These are phyloP conservation scores for Penicillium bialowiezense DNA, from an alignment of 495 filamentous ascomycete genomes.

Conservation along the genomic window DNA sequence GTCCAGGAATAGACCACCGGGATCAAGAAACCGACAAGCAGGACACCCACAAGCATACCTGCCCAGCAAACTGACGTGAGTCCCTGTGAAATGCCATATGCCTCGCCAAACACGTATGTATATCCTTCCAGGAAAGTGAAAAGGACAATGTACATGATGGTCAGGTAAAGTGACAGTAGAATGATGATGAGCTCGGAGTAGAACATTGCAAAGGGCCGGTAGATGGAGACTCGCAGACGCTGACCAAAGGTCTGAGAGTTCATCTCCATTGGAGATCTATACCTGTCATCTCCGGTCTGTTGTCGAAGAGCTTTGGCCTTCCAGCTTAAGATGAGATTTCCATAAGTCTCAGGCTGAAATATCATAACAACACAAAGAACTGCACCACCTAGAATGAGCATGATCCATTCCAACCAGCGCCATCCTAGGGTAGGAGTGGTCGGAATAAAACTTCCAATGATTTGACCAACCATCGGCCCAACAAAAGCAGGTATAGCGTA, in stretches of 20 bases:
- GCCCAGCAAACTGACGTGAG: conserved; percentile 52
- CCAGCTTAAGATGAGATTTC: conserved; percentile 42
- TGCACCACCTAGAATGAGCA: conserved; percentile 39
- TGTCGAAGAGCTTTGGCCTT: conserved; percentile 42
- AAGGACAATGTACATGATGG: conserved; percentile 58
- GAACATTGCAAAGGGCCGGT: conserved; percentile 37
- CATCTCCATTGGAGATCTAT: conserved; percentile 38
- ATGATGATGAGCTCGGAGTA: conserved; percentile 42
- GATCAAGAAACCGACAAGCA: conserved; percentile 38
- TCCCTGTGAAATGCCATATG: conserved; percentile 47
- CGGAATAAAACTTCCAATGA: conserved; percentile 31
- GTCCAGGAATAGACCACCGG: conserved; percentile 43
- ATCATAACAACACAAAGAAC: conserved; percentile 34
- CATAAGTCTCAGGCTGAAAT: conserved; percentile 47
- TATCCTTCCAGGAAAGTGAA: conserved; percentile 63
- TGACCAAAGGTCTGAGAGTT: conserved; percentile 16
- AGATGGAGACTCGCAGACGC: conserved; percentile 26
- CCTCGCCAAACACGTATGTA: conserved; percentile 55
- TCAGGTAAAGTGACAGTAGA: conserved; percentile 52
- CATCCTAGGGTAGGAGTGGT: conserved; percentile 23
- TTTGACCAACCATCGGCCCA: conserved; percentile 39
- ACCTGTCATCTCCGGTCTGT: conserved; percentile 34
- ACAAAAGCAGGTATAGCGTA: conserved; percentile 38
- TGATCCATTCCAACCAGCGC: conserved; percentile 49
- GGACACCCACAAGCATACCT: conserved; percentile 52